Percentiles rank a stretch among this genome's conserved stretches.
Conservation (phyloP, 257 asterid genomes). For the Capsicum pubescens region DNA sequence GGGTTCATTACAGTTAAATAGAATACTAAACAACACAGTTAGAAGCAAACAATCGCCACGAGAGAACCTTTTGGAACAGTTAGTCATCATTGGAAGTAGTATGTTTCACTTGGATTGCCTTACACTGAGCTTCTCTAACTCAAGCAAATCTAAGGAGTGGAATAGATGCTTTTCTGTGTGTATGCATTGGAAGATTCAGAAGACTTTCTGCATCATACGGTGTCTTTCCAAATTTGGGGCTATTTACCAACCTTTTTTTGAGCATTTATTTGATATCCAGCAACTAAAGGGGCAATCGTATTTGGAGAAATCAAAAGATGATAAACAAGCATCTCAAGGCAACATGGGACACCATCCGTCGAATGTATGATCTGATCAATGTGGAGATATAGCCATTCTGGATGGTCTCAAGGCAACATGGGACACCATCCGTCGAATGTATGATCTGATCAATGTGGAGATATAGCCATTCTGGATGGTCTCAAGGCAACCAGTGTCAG, state of each 20-base stretch:
- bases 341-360: neutral
- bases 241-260: neutral
- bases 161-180: neutral
- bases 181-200: neutral
- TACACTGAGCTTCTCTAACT: neutral
- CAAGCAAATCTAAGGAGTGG: neutral
- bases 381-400: neutral
- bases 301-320: conserved; percentile 16
- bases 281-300: neutral
- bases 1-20: neutral
- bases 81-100: neutral
- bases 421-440: neutral
- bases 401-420: conserved; percentile 10
- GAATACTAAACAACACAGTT: neutral
- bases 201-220: neutral
- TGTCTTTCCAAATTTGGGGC: neutral
- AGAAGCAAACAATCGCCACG: neutral
- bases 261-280: neutral
- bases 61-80: neutral
- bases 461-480: neutral
- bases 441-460: neutral
- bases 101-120: neutral
- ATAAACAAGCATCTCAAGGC: conserved; percentile 4
- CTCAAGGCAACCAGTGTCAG: neutral
- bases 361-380: neutral